These are phyloP conservation scores for Pistacia vera DNA, from an alignment of 345 rosid genomes.

Conservation along the genomic window DNA sequence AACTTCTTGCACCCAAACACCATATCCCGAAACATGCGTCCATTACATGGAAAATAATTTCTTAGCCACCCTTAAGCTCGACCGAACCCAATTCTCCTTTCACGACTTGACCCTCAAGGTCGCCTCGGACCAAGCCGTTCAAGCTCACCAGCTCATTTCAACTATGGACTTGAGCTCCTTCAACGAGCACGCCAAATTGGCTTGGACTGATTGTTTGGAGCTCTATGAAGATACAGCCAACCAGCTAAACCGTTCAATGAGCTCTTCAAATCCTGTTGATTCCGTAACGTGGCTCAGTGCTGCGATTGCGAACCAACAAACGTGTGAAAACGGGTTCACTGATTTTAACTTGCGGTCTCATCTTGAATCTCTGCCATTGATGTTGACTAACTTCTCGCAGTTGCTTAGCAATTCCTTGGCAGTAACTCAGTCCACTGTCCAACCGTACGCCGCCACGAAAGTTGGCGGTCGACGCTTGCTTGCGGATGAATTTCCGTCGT, in stretches of 20 bases:
- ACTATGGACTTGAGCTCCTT: conserved; percentile 42
- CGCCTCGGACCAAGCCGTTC: conserved; percentile 54
- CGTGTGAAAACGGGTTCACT: conserved; percentile 70
- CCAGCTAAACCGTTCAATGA: conserved; percentile 55
- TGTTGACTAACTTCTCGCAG: conserved; percentile 55
- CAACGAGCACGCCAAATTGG: conserved; percentile 46
- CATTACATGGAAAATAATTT: conserved; percentile 28
- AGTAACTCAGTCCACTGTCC: conserved; percentile 39
- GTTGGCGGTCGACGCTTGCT: conserved; percentile 46
- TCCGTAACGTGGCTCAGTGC: conserved; percentile 82
- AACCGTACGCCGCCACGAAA: conserved; percentile 1
- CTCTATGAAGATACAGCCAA: conserved; percentile 57
- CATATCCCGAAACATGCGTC: conserved; percentile 57
- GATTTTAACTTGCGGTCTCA: conserved; percentile 52
- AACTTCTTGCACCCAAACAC: conserved; percentile 61
- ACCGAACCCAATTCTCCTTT: conserved; percentile 27
- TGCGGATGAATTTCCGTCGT: conserved; percentile 53
- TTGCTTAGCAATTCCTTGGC: conserved; percentile 79
- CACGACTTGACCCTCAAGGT: conserved; percentile 49
- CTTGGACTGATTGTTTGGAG: conserved; percentile 69
- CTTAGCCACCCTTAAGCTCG: conserved; percentile 4
- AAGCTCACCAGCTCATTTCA: conserved; percentile 50
- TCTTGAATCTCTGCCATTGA: conserved; percentile 38
- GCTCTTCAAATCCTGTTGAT: conserved; percentile 41
- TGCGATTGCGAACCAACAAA: conserved; percentile 64